Percentiles rank a stretch among this genome's conserved stretches.
Evolutionary conservation across 2,329 filamentous ascomycete genomes (phyloP).

Genomic region (Fonsecaea erecta): DNA sequence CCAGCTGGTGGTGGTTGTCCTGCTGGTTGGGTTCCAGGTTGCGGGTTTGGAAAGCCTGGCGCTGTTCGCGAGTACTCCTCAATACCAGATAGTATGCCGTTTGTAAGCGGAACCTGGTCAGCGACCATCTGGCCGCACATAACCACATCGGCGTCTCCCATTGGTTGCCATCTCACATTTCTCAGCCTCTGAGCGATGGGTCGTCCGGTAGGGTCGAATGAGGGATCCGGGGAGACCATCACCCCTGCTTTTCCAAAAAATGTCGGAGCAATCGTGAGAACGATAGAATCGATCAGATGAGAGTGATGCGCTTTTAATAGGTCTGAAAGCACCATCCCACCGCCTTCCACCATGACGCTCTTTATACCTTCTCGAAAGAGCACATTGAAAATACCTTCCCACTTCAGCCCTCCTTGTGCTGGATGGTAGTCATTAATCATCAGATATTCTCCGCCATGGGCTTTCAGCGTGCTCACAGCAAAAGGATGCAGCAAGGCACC

Average conservation of each 20-base stretch:
- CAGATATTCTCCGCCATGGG: conserved; percentile 53
- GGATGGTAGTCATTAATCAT: conserved; percentile 41
- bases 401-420: conserved; percentile 48
- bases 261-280: conserved; percentile 86
- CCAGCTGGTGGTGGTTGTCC: conserved; percentile 1
- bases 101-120: conserved; percentile 23
- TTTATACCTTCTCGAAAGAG: conserved; percentile 65
- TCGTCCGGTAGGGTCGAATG: conserved; percentile 55
- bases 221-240: conserved; percentile 68
- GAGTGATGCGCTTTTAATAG: conserved; percentile 68
- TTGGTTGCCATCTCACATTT: conserved; percentile 72
- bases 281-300: conserved; percentile 72
- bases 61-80: conserved; percentile 28
- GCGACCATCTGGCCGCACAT: conserved; percentile 68
- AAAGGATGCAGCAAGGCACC: conserved; percentile 52
- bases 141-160: conserved; percentile 78
- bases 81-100: conserved; percentile 31
- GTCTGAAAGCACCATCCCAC: conserved; percentile 79
- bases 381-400: conserved; percentile 66
- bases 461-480: conserved; percentile 52
- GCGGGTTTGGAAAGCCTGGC: conserved; percentile 3
- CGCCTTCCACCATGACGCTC: conserved; percentile 93
- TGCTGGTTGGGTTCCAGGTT: not conserved
- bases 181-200: conserved; percentile 67
- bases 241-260: conserved; percentile 88